Percentiles rank a stretch among this genome's conserved stretches.
phyloP scores from a whole-genome alignment of 2,329 filamentous ascomycete species.

The Aureobasidium sp. region DNA sequence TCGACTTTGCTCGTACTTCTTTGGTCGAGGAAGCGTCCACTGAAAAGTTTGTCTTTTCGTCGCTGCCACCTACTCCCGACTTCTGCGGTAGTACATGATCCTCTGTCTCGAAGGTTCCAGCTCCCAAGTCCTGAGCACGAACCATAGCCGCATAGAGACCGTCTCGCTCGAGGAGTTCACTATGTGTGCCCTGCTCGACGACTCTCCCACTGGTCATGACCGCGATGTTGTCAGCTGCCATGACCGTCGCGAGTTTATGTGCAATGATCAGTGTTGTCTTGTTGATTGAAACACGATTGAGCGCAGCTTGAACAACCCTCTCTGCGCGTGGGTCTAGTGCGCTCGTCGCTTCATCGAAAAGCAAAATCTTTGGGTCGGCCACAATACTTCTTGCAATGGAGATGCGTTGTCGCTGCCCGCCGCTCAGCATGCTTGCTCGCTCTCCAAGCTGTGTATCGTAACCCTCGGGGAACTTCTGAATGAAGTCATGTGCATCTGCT shows the following conservation, averaged over 20 bases:
- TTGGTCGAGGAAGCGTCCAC: background rate
- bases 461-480: slow-evolving; percentile 29
- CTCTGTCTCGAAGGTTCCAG: background rate
- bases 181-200: slow-evolving; percentile 40
- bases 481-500: slow-evolving; percentile 33
- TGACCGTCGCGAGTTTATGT: slow-evolving; percentile 39
- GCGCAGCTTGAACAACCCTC: slow-evolving; percentile 28
- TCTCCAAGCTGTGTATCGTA: slow-evolving; percentile 32
- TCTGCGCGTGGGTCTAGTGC: slow-evolving; percentile 32
- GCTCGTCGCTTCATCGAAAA: slow-evolving; percentile 33
- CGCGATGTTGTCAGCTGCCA: slow-evolving; percentile 39
- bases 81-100: background rate
- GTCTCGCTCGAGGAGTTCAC: slow-evolving; percentile 31
- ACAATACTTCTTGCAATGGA: slow-evolving; percentile 33
- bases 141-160: slow-evolving; percentile 40
- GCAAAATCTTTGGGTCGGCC: slow-evolving; percentile 29
- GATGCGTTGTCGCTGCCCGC: slow-evolving; percentile 31
- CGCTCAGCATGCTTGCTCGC: slow-evolving; percentile 28
- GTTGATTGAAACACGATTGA: slow-evolving; percentile 27
- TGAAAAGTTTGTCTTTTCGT: background rate
- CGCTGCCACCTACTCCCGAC: background rate
- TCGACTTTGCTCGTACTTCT: background rate
- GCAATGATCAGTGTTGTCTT: slow-evolving; percentile 36
- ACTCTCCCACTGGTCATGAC: slow-evolving; percentile 39
- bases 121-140: slow-evolving; percentile 41